Base-by-base conservation (phyloP, 129 eudicot species). In the Oenanthe sinensis region DNA sequence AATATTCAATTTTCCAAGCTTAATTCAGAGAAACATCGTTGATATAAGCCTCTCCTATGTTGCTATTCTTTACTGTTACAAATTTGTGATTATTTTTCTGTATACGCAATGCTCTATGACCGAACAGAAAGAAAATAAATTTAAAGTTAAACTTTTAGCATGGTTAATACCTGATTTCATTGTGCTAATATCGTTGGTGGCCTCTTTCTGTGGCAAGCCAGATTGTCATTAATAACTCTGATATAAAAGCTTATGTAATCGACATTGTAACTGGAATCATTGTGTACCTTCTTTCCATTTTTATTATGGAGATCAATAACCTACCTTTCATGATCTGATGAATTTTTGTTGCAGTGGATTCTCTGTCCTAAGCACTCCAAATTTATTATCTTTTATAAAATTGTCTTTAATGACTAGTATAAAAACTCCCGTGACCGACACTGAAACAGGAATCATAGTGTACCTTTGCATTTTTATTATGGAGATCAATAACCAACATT, bases 291-390 rank as follows among this genome's bases (percentile, higher is more conserved):
- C 13, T 63, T 63, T 28, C 6, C 70, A 24, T 62, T 54, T 54
- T 54, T 54, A 54, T 37, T n/a, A 62, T 0, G 45, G 14, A 55
- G 36, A 52, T 43, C 13, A 9, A 19, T 39, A 8, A 19, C 16
- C 47, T 13, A 20, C 17, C 54, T 37, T 44, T 58, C 55, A 63
- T 73, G 42, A 30, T 55, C 78, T n/a, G n/a, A 79, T 50, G 10
- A 44, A 24, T 39, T 63, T 76, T 75, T 37, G 43, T 62, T 89
- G 87, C 97, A 94, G 97, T 94, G 97, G 98, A 97, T 94, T 85
- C 97, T 94, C 85, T 94, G 96, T 74, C 94, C 96, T 78, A 94
- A 94, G 82, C 90, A 94, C 82, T 94, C 91, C 87, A 91, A 87
- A 78, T 94, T 91, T 80, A 52, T 52, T 19, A 52, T 52, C n/a